phyloP scores from a whole-genome alignment of 371 early-diverging fungal species.

The Mortierella sp. region DNA sequence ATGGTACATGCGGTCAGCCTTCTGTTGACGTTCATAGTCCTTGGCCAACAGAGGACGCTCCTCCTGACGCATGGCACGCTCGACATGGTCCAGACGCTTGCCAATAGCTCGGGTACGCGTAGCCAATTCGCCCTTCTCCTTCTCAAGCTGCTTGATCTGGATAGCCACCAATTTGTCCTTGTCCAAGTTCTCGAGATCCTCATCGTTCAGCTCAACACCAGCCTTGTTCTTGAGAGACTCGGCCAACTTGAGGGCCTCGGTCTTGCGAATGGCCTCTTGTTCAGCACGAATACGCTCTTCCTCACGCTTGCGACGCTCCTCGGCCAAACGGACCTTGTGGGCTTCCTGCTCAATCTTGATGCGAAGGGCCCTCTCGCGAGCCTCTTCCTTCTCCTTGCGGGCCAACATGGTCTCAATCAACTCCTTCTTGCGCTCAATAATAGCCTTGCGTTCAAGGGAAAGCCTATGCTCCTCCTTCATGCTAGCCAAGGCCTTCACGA shows the following conservation, averaged over 20 bases:
- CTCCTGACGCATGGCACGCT: conserved; percentile 95
- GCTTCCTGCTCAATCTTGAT: conserved; percentile 86
- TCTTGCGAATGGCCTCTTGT: conserved; percentile 83
- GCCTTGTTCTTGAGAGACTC: conserved; percentile 87
- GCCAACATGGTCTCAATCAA: conserved; percentile 81
- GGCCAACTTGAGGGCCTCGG: conserved; percentile 89
- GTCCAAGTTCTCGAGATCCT: conserved; percentile 87
- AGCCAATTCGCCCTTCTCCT: conserved; percentile 86
- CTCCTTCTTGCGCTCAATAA: conserved; percentile 95
- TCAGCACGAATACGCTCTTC: conserved; percentile 82
- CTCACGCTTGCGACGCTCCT: conserved; percentile 88
- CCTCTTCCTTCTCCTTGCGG: conserved; percentile 84
- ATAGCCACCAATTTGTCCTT: conserved; percentile 82
- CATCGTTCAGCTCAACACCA: conserved; percentile 80
- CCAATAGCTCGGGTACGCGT: conserved; percentile 77
- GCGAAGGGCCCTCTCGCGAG: conserved; percentile 77
- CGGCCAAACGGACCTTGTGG: conserved; percentile 86
- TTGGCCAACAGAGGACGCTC: conserved; percentile 92
- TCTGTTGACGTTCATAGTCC: conserved; percentile 93
- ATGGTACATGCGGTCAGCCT: conserved; percentile 82
- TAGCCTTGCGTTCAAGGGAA: conserved; percentile 79
- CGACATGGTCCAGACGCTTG: conserved; percentile 92
- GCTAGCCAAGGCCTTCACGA: conserved; percentile 71
- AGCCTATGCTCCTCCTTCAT: conserved; percentile 87
- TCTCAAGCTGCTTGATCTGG: conserved; percentile 92